Base-by-base conservation (phyloP, 78 protist genomes). In the Ministeria vibrans region DNA sequence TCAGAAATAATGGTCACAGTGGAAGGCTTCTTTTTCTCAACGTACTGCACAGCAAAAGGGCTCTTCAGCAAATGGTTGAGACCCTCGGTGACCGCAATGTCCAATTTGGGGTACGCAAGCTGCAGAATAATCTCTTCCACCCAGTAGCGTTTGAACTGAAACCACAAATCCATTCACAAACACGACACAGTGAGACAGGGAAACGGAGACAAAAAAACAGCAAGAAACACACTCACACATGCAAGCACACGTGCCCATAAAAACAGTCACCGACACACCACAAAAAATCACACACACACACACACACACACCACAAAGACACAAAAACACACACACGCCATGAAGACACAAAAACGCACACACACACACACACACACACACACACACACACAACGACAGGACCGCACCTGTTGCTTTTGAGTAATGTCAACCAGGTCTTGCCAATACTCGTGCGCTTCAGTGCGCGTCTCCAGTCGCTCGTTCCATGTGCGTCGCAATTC, bases 21-120 rank as follows among this genome's bases (percentile, higher is more conserved):
- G 6, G 64, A 4, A 2, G 6, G 2, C 64, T 53, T 68, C 6
- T 97, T 96, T 1, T 99, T 97, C 78, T 86, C 83, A 5, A 99
- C 99, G 44, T n/a, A n/a, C n/a, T 98, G 99, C 32, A 97, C 92
- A 68, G 89, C 87, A 59, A 93, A 98, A 4, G 99, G 99, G 0
- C 93, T 41, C 82, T 98, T 98, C 44, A 97, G 90, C 79, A 98
- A 80, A 83, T 98, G 99, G 77, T 97, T 93, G 66, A 91, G 15
- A 4, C 64, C 70, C 81, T 90, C 87, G 78, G 88, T 55, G 13
- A 98, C 99, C 4, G 90, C 66, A n/a, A 90, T 86, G 75, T 98
- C 99, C 7, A 96, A 73, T 0, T 97, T 78, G 23, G 99, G 99
- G 62, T 88, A 92, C 18, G 86, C 63, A 45, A 59, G 83, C 49